These are phyloP conservation scores for Fusarium nematophilum DNA, from an alignment of 2,329 filamentous ascomycete species.

Conservation along the genomic window DNA sequence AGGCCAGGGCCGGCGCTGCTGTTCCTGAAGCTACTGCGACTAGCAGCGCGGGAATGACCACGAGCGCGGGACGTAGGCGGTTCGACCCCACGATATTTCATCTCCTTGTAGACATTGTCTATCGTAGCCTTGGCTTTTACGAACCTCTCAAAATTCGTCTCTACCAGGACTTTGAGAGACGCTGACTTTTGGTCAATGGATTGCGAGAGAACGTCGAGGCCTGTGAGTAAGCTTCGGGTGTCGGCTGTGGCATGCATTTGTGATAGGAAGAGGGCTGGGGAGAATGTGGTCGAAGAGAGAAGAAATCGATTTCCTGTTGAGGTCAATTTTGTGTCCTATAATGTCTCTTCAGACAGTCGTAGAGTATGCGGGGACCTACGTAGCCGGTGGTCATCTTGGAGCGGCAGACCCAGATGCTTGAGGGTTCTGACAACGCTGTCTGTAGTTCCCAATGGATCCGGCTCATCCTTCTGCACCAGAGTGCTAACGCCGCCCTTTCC, in stretches of 20 bases:
- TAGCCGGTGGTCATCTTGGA: conserved; percentile 85
- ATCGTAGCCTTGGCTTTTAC: conserved; percentile 97
- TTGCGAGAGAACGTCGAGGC: conserved; percentile 85
- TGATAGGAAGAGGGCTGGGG: conserved; percentile 89
- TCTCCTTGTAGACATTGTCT: conserved; percentile 98
- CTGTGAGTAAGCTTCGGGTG: conserved; percentile 81
- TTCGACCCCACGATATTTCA: conserved; percentile 79
- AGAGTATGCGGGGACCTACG: conserved; percentile 62
- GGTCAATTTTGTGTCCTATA: conserved; percentile 28
- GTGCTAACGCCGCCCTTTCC: conserved; percentile 76
- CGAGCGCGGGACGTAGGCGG: conserved; percentile 55
- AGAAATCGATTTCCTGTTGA: conserved; percentile 86
- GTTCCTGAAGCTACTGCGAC: conserved; percentile 73
- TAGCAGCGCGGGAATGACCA: conserved; percentile 74
- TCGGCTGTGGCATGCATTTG: conserved; percentile 90
- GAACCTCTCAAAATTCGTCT: conserved; percentile 98
- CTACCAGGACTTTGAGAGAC: conserved; percentile 93
- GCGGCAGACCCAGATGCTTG: conserved; percentile 78
- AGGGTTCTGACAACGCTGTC: conserved; percentile 88
- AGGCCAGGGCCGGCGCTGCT: conserved; percentile 54
- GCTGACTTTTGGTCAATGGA: conserved; percentile 99
- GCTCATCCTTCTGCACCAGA: conserved; percentile 89
- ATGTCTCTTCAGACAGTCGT: conserved; percentile 1
- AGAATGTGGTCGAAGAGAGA: conserved; percentile 95
- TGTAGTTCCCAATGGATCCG: conserved; percentile 88